These are phyloP conservation scores for Tilletia horrida DNA, from an alignment of 1,284 basidiomycete genomes.

Conservation along the genomic window DNA sequence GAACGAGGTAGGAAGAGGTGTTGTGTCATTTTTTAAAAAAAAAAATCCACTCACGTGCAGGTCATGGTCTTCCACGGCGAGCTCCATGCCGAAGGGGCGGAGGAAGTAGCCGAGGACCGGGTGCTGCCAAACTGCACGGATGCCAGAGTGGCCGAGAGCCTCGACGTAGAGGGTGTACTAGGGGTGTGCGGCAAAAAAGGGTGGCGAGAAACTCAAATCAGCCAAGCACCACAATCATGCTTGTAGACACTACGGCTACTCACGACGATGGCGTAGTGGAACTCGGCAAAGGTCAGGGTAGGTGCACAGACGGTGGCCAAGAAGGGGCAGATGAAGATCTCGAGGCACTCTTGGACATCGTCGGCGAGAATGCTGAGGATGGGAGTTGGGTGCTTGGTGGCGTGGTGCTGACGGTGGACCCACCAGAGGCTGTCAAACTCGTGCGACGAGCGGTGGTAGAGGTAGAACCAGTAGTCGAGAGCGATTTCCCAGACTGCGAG, in stretches of 20 bases:
- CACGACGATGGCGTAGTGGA: conserved; percentile 17
- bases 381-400: conserved; percentile 45
- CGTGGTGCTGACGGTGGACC: conserved; percentile 39
- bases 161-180: conserved; percentile 42
- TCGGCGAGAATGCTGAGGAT: conserved; percentile 41
- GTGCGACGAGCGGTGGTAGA: conserved; percentile 46
- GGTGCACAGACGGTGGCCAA: conserved; percentile 28
- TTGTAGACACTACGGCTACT: background rate
- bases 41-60: conserved; percentile 31
- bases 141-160: conserved; percentile 43
- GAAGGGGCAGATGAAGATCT: conserved; percentile 41
- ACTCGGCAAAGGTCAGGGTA: conserved; percentile 33
- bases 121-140: conserved; percentile 40
- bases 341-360: conserved; percentile 42
- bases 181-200: conserved; percentile 25
- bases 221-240: too few relatives aligned
- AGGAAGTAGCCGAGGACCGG: conserved; percentile 37
- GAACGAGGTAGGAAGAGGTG: background rate
- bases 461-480: conserved; percentile 45
- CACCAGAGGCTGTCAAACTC: conserved; percentile 34
- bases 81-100: conserved; percentile 33
- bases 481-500: conserved; percentile 45
- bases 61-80: conserved; percentile 52
- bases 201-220: too few relatives aligned
- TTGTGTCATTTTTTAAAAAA: too few relatives aligned